Conservation (phyloP, 176 grass and related monocot genomes). For the Pontederia paniculata region DNA sequence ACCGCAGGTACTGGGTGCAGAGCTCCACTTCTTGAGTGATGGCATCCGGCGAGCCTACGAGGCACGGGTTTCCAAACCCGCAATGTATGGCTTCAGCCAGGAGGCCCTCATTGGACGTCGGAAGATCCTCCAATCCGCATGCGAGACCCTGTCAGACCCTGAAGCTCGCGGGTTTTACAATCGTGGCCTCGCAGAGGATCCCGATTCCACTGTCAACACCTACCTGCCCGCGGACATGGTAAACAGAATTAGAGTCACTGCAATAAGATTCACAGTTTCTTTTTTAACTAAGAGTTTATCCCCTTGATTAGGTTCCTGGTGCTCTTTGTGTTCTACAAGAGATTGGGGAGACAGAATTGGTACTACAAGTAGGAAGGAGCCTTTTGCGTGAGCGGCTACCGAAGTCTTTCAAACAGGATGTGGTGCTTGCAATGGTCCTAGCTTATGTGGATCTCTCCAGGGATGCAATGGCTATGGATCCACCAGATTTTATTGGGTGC, state of each 20-base stretch:
- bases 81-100: conserved; percentile 54
- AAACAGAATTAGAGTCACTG: not conserved
- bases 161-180: conserved; percentile 54
- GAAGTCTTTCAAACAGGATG: conserved; percentile 86
- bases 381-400: conserved; percentile 49
- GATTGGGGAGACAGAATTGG: conserved; percentile 50
- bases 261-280: not conserved
- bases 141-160: conserved; percentile 48
- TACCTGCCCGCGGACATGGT: conserved; percentile 85
- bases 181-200: conserved; percentile 41
- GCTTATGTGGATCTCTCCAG: conserved; percentile 86
- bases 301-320: conserved; percentile 47
- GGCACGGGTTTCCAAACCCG: conserved; percentile 50
- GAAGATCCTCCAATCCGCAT: conserved; percentile 61
- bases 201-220: conserved; percentile 27
- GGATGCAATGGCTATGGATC: conserved; percentile 56
- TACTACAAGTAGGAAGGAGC: conserved; percentile 39
- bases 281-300: not conserved
- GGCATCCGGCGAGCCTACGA: conserved; percentile 71
- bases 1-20: conserved; percentile 61
- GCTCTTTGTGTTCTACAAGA: conserved; percentile 78
- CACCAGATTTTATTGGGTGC: conserved; percentile 69
- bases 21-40: conserved; percentile 68
- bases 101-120: conserved; percentile 60
- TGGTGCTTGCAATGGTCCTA: conserved; percentile 76